These are phyloP conservation scores for Phytophthora capsici DNA, from an alignment of 352 stramenopile species.

Conservation along the genomic window DNA sequence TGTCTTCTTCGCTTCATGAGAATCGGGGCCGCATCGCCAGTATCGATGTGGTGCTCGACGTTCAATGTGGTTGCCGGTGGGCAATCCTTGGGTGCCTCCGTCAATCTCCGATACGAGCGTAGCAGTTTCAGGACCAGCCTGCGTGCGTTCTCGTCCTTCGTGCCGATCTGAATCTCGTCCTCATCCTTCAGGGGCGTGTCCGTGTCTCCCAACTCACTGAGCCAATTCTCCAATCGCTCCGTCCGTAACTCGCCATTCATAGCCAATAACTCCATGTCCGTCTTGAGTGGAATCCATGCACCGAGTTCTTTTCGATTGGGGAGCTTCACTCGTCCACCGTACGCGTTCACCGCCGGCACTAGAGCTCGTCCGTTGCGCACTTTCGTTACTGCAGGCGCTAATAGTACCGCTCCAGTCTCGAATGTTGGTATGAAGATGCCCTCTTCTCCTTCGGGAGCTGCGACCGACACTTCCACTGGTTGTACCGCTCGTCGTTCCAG, in stretches of 20 bases:
- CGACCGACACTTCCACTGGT: background rate
- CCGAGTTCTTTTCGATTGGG: conserved; percentile 1
- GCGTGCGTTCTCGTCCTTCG: background rate
- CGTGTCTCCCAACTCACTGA: background rate
- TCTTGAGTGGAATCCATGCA: background rate
- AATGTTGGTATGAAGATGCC: background rate
- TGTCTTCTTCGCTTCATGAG: background rate
- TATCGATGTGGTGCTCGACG: conserved; percentile 4
- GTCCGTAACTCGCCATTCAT: conserved; percentile 6
- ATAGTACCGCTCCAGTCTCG: background rate
- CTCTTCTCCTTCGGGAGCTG: background rate
- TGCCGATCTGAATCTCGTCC: background rate
- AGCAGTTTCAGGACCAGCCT: background rate
- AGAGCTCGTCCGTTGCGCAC: background rate
- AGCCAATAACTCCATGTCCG: background rate
- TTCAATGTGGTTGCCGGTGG: background rate
- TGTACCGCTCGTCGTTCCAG: background rate
- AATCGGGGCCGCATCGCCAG: background rate
- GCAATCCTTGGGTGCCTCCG: background rate
- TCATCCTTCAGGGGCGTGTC: background rate
- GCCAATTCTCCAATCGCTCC: too few species aligned
- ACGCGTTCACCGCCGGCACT: background rate
- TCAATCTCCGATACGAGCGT: background rate
- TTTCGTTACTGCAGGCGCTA: background rate
- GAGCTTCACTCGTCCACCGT: background rate